Evolutionary conservation across 2,329 filamentous ascomycete genomes (phyloP), one percentile per base, ranked within the genome.

Genomic region (Aspergillaceae sp.): DNA sequence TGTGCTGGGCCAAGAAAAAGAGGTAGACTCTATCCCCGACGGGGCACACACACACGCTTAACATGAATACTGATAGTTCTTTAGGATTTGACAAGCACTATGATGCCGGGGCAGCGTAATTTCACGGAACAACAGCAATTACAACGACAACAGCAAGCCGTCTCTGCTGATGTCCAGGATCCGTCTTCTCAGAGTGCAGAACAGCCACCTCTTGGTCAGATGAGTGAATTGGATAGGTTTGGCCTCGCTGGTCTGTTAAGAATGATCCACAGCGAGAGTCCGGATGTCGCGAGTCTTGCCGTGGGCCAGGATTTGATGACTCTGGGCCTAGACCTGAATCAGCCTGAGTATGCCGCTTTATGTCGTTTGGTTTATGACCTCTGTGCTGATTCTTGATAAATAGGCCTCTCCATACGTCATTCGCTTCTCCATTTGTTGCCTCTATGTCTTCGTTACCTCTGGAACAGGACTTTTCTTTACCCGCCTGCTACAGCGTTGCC

Each of bases 261-360:
- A 34, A 79, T 75, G 72, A 77, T 79, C 51, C 74, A 72, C 45
- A 68, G 71, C 50, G 75, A 76, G 50, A 77, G 69, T 55, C 70
- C 71, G 9, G 78, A 74, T 61, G 63, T 74, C 40, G 67, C 68
- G n/a, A 67, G 65, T 49, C 68, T 83, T 45, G 76, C 80, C 29
- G 71, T 81, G 51, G 82, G 82, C 9, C 79, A 83, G 60, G 80
- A 84, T 60, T 63, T 84, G 49, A 81, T 77, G 58, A 75, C 76
- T 5, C 65, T 85, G 26, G 82, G 80, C 28, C 68, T 85, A 53
- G 80, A 84, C 59, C 66, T 84, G 47, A 82, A 82, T 54, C 75
- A 77, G 49, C 74, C 75, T 49, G 77, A 80, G 77, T 79, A 71
- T 64, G 74, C 51, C 47, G 41, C 19, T 34, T 32, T 9, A 19